These are phyloP conservation scores for Euphorbia tirucalli DNA, from an alignment of 345 rosid genomes.

Conservation along the genomic window DNA sequence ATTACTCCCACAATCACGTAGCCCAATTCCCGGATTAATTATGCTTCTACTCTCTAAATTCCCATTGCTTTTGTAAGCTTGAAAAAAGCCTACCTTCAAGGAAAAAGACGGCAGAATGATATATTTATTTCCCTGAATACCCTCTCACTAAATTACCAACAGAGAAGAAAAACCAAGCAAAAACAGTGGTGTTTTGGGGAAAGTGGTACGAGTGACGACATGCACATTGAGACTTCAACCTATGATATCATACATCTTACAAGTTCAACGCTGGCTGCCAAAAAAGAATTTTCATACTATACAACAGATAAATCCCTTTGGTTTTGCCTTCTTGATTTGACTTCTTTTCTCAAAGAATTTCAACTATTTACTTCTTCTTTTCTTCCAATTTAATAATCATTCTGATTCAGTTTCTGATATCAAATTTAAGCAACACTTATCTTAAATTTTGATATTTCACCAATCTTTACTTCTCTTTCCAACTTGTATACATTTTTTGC, in stretches of 20 bases:
- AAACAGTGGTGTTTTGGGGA: not conserved
- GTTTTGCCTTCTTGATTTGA: not conserved
- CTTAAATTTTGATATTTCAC: not conserved
- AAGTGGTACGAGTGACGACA: not conserved
- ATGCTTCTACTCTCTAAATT: not conserved
- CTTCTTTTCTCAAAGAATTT: not conserved
- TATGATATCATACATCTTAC: not conserved
- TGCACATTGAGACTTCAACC: conserved; percentile 2
- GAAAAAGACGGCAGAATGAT: not conserved
- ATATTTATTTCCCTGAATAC: conserved; percentile 2
- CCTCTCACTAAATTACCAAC: not conserved
- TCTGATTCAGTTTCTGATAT: not conserved
- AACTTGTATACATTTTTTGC: not conserved
- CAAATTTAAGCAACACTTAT: no score
- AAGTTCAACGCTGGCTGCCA: not conserved
- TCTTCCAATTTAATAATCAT: not conserved
- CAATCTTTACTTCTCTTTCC: not conserved
- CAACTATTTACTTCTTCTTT: not conserved
- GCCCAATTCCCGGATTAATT: no score
- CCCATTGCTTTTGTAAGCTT: not conserved
- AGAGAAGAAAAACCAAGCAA: not conserved
- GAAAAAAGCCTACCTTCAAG: not conserved
- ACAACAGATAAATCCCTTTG: not conserved
- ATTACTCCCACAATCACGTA: no score
- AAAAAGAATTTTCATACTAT: not conserved